These are phyloP conservation scores for Neostapfia colusana DNA, from an alignment of 176 grass and related monocot genomes.

Conservation along the genomic window DNA sequence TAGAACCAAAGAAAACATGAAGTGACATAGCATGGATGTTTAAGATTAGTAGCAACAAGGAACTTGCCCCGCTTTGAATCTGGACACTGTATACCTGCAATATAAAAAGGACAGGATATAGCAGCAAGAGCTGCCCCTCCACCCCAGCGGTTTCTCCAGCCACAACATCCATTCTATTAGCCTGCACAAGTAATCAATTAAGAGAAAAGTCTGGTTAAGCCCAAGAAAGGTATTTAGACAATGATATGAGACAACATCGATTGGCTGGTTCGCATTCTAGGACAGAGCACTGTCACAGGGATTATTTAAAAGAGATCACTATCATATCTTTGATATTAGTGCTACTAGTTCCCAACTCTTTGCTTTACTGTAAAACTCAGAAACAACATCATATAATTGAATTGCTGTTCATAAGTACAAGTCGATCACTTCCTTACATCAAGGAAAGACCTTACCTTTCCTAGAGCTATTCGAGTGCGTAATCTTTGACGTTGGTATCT, in stretches of 20 bases:
- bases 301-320: background rate
- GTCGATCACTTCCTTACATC: background rate
- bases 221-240: background rate
- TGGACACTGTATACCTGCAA: constrained; percentile 51
- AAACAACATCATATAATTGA: constrained; percentile 2
- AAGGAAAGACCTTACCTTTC: constrained; percentile 62
- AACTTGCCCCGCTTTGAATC: constrained; percentile 45
- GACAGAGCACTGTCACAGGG: background rate
- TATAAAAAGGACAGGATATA: constrained; percentile 74
- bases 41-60: constrained; percentile 44
- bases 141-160: constrained; percentile 84
- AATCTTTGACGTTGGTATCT: constrained; percentile 98
- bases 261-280: background rate
- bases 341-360: background rate
- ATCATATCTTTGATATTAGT: background rate
- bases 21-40: constrained; percentile 18
- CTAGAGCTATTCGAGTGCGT: constrained; percentile 91
- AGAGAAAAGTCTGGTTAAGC: background rate
- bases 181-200: constrained; percentile 40
- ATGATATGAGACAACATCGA: background rate
- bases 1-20: background rate
- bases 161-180: constrained; percentile 87
- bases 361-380: constrained; percentile 4
- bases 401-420: constrained; percentile 15
- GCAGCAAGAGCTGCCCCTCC: constrained; percentile 68